Evolutionary conservation across 169 alveolate genomes (phyloP), one percentile per base, ranked within the genome.

Genomic region (Cryptosporidium ryanae): DNA sequence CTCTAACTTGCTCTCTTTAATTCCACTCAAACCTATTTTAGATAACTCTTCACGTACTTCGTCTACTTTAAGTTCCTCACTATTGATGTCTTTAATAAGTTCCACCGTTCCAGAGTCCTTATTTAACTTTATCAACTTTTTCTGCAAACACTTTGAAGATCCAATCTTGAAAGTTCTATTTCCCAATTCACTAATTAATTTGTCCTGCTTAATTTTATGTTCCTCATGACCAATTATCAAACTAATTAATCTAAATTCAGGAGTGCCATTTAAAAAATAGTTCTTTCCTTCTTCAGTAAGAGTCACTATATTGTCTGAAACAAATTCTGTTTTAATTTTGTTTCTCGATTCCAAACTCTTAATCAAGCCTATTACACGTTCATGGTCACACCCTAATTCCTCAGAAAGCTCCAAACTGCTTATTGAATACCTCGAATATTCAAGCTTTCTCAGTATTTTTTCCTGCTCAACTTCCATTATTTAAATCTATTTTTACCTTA

Each of bases 311-410:
- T 90, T 83, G 31, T 84, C 89, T 38, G 82, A 84, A 44, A 67
- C 49, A 15, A 91, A 92, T 44, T 84, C 66, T 63, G 92, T 90
- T n/a, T 93, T 82, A 29, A 93, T 89, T 64, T 87, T 91, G 44
- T 92, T 89, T 61, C 91, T 82, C 12, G 94, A 90, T 92, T 91
- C 93, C 52, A 93, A 68, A 66, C 94, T 93, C 66, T 93, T 93
- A 23, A 90, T 93, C 54, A 91, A 90, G 15, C 94, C 93, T 23
- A 93, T 84, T 29, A 90, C 93, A 84, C 91, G 90, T 61, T 82
- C 92, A 81, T 93, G 96, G 8, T 89, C 95, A n/a, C 87, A 76
- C 23, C n/a, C 25, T 3, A 76, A 8, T n/a, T 76, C 87, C 18
- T 61, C 32, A 2, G 87, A 76, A 59, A 76, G 71, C 6, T 38